Conservation (phyloP, 2,329 filamentous ascomycete species). For the Ophiostoma novo-ulmi region DNA sequence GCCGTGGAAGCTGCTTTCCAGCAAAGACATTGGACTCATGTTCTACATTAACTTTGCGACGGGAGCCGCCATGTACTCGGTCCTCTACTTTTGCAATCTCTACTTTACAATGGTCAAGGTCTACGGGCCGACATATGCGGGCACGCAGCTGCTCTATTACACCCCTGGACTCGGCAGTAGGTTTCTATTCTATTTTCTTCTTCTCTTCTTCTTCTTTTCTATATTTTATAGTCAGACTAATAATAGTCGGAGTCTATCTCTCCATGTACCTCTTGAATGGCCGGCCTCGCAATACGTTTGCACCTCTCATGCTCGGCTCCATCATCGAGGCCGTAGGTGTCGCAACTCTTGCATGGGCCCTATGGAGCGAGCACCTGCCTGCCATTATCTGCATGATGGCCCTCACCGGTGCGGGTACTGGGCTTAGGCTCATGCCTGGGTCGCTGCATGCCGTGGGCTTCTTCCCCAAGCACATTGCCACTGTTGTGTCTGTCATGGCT, state of each 20-base stretch:
- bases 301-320: constrained; percentile 52
- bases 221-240: background rate
- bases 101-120: constrained; percentile 57
- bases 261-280: constrained; percentile 57
- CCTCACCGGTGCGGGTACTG: constrained; percentile 57
- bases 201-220: background rate
- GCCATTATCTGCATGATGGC: constrained; percentile 62
- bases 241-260: constrained; percentile 49
- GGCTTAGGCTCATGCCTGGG: constrained; percentile 58
- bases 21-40: constrained; percentile 57
- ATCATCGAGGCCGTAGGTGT: constrained; percentile 55
- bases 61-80: constrained; percentile 50
- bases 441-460: constrained; percentile 59
- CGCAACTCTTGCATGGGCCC: constrained; percentile 51
- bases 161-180: constrained; percentile 56
- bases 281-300: constrained; percentile 58
- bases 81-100: constrained; percentile 64
- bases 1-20: constrained; percentile 53
- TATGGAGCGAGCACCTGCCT: constrained; percentile 18
- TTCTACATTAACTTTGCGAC: constrained; percentile 57
- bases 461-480: constrained; percentile 53
- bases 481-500: constrained; percentile 55
- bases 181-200: constrained; percentile 24
- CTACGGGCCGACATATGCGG: constrained; percentile 20
- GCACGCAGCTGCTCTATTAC: constrained; percentile 51